Base-by-base conservation (phyloP, 345 rosid genomes). In the Carallia brachiata region DNA sequence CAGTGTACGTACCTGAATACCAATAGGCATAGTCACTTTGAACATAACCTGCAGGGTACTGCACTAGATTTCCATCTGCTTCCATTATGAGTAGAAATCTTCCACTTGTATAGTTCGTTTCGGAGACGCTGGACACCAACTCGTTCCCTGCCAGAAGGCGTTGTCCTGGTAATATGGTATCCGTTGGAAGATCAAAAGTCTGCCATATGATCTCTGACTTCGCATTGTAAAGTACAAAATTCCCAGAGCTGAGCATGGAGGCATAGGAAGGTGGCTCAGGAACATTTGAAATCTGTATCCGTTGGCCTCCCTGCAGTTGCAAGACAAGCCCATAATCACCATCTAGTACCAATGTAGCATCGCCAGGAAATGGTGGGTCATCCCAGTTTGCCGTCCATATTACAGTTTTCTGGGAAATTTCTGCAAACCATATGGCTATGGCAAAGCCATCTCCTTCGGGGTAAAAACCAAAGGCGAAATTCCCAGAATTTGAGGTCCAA, bases 211-310 rank as follows among this genome's bases (percentile, higher is more conserved):
- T 15, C 1, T 66, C 9, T 15, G 39, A 57, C 8, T 44, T 52
- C 0, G 78, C 73, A 66, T 67, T 62, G 66, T 72, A 79, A 60
- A 82, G 69, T 30, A 82, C 81, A 4, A 82, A 76, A 34, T 82
- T 79, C 17, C 78, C 86, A 0, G 70, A 68, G 66, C 79, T 77
- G 4, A 76, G 76, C 78, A 79, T 72, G 60, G 77, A 77, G 62
- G 81, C 85, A 3, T 64, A 82, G 17, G 58, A 70, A 1, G 73
- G 69, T 0, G 65, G 1, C 12, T 61, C 57, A 0, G 3, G 0
- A 1, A 32, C n/a, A 62, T 28, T 9, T 4, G 69, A 68, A 23
- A 77, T 27, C 0, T 4, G 3, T n/a, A 2, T 65, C 8, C 61
- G 55, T 18, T 73, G 59, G 18, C 50, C 50, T 47, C n/a, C 30